Conservation (phyloP, 2,329 filamentous ascomycete genomes). For the Fusarium anguioides region DNA sequence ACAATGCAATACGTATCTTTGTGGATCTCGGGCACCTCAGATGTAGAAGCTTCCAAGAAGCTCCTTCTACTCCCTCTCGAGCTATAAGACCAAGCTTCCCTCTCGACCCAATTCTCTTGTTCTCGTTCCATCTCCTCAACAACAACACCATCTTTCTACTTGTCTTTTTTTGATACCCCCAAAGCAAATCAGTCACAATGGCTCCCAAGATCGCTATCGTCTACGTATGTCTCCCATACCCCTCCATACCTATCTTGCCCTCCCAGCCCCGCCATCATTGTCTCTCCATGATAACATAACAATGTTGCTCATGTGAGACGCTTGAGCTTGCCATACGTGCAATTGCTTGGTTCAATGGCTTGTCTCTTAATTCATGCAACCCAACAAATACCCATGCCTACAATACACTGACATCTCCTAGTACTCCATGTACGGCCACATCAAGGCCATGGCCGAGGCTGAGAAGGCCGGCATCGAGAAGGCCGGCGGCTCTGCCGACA, state of each 20-base stretch:
- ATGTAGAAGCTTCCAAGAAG: slow-evolving; percentile 26
- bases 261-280: slow-evolving; percentile 4
- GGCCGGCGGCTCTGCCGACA: slow-evolving; percentile 82
- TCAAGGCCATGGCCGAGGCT: slow-evolving; percentile 83
- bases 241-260: slow-evolving; percentile 10
- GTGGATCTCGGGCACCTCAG: slow-evolving; percentile 7
- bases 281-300: slow-evolving; percentile 4
- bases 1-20: slow-evolving; percentile 15
- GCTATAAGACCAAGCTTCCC: slow-evolving; percentile 43
- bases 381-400: not conserved
- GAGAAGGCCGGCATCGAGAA: slow-evolving; percentile 91
- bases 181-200: slow-evolving; percentile 69
- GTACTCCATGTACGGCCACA: slow-evolving; percentile 97
- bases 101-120: not conserved
- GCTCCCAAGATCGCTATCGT: slow-evolving; percentile 93
- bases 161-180: slow-evolving; percentile 26
- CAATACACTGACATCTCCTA: slow-evolving; percentile 50
- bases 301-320: not conserved
- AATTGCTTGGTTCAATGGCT: not conserved
- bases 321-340: not conserved
- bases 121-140: not conserved
- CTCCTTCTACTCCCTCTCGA: not conserved
- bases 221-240: slow-evolving; percentile 73
- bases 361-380: not conserved
- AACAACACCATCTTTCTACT: not conserved